These are phyloP conservation scores for Fraxinus angustifolia DNA, from an alignment of 305 asterid species.

Conservation along the genomic window DNA sequence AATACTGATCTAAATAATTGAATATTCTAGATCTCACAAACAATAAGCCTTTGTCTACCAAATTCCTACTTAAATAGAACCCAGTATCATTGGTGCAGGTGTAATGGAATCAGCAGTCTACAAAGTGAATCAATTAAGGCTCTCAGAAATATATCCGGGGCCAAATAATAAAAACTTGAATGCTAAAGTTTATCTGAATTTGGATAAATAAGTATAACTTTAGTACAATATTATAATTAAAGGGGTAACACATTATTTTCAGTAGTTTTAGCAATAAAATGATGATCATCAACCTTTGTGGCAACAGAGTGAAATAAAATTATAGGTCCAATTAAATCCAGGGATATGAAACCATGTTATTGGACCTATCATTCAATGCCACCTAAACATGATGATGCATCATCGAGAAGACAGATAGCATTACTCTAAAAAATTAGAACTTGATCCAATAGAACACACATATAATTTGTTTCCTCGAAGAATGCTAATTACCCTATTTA, in stretches of 20 bases:
- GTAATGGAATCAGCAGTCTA: not conserved
- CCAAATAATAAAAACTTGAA: not conserved
- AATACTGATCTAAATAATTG: not conserved
- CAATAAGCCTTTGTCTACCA: not conserved
- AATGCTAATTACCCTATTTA: not conserved
- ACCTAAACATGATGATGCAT: not conserved
- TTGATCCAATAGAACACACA: not conserved
- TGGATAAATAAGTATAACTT: not conserved
- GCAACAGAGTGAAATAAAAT: not conserved
- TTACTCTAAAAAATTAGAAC: not conserved
- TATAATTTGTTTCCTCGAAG: not conserved
- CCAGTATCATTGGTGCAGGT: not conserved
- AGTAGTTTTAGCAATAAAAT: not conserved
- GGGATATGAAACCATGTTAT: not conserved
- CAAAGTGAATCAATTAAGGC: not conserved
- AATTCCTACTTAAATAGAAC: not conserved
- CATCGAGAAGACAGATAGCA: not conserved
- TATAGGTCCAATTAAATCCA: not conserved
- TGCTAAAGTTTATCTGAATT: not conserved
- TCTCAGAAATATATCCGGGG: not conserved
- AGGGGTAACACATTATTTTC: not conserved
- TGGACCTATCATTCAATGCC: not conserved
- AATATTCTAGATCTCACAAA: not conserved
- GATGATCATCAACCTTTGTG: not conserved
- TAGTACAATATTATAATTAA: not conserved